A percentile compares a stretch with the other conserved stretches of the same genome.
These are phyloP conservation scores for Fraxinus baroniana DNA, from an alignment of 305 asterid species.

Conservation along the genomic window DNA sequence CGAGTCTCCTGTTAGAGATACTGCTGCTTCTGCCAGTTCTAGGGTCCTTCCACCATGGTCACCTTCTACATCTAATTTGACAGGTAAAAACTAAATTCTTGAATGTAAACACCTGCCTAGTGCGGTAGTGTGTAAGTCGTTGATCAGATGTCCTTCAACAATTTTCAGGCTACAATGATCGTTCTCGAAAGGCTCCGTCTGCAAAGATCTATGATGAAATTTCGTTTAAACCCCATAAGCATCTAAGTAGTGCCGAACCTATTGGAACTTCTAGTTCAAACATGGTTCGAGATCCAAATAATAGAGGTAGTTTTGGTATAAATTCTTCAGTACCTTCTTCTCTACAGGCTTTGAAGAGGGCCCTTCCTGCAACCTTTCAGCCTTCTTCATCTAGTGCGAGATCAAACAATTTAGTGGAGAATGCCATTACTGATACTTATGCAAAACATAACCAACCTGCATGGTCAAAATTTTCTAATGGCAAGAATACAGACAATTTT, in stretches of 20 bases:
- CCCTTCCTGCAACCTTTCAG: conserved; percentile 48
- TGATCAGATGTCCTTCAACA: conserved; percentile 17
- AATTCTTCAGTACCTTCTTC: conserved; percentile 30
- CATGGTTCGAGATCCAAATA: conserved; percentile 28
- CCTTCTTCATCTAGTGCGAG: conserved; percentile 35
- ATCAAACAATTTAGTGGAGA: conserved; percentile 38
- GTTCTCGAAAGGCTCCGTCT: conserved; percentile 30
- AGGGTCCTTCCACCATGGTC: conserved; percentile 59
- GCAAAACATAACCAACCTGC: conserved; percentile 41
- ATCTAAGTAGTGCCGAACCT: conserved; percentile 27
- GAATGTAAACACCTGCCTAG: not conserved
- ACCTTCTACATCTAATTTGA: conserved; percentile 25
- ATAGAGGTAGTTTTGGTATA: conserved; percentile 29
- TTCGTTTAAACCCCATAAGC: conserved; percentile 36
- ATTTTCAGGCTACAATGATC: conserved; percentile 42
- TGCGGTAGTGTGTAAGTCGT: conserved; percentile 6
- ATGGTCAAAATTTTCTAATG: conserved; percentile 47
- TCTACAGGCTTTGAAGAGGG: conserved; percentile 42
- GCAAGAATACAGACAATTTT: conserved; percentile 33
- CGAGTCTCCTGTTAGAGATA: conserved; percentile 64
- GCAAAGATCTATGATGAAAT: conserved; percentile 41
- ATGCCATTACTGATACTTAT: conserved; percentile 45
- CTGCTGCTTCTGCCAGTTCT: conserved; percentile 36
- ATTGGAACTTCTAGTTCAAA: conserved; percentile 52
- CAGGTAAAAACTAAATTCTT: conserved; percentile 42